Base-by-base conservation (phyloP, 2,329 filamentous ascomycete species). In the Ophiostoma piceae region DNA sequence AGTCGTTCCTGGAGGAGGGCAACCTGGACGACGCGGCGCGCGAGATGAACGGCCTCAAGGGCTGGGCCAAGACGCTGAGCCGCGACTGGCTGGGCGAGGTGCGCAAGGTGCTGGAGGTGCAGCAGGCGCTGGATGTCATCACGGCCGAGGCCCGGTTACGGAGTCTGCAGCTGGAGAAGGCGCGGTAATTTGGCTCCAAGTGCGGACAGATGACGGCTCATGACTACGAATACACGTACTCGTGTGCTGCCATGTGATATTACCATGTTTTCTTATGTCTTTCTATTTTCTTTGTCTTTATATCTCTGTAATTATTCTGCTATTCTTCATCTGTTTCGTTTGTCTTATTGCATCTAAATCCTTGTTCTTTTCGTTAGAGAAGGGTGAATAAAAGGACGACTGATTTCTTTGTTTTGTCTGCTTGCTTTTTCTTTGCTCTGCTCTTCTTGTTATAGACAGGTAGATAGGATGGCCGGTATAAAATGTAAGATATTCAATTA, bases 71-170 rank as follows among this genome's bases (percentile, higher is more conserved):
- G 85, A 94, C 94, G 57, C 82, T 99, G 77, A 96, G 92, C 80
- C 89, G 91, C 77, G 95, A 99, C 80, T 99, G 95, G 95, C 81
- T 99, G 74, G 86, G 85, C 68, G 95, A 99, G 84, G 91, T 93
- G 73, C 88, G 95, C 78, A 91, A 93, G 82, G 92, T 96, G 74
- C 83, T 99, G 76, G 95, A 99, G 82, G 95, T 98, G 74, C 90
- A 92, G 81, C 95, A 99, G 82, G 95, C 95, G 76, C 84, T 99
- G 76, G 95, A 99, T 80, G 95, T 97, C 80, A 96, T 97, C 81
- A 89, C 92, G 74, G 92, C 93, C 5, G 93, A 97, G 82, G 94
- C 94, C 57, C 87, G 94, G 75, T 83, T 97, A 75, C 92, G 95
- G 82, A 96, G 92, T 80, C 81, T 97, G 79, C 88, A 91, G 77